phyloP scores from a whole-genome alignment of 2,329 filamentous ascomycete species.

The Clarireedia homoeocarpa region DNA sequence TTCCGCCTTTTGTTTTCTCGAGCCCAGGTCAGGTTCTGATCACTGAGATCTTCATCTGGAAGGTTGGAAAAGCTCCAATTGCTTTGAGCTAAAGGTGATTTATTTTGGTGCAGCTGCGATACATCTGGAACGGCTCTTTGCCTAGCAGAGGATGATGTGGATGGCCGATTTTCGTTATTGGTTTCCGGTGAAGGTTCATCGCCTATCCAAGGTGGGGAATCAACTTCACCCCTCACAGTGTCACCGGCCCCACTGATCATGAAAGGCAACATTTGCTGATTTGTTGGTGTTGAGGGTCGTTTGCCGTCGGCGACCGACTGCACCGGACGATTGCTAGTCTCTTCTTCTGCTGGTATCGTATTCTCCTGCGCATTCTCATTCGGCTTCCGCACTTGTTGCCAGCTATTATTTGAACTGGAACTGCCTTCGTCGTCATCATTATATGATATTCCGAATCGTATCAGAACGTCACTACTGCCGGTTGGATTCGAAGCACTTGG shows the following conservation, averaged over 20 bases:
- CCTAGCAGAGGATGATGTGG: slow-evolving; percentile 21
- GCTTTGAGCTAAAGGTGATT: slow-evolving; percentile 50
- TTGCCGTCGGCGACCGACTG: neutral
- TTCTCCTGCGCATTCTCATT: neutral
- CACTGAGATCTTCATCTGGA: slow-evolving; percentile 16
- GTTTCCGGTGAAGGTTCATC: neutral
- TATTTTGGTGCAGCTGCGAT: slow-evolving; percentile 35
- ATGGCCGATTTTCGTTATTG: neutral
- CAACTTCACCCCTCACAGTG: neutral
- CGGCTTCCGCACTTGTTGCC: slow-evolving; percentile 17
- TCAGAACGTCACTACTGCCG: neutral
- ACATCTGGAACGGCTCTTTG: slow-evolving; percentile 52
- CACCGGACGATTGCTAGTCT: neutral
- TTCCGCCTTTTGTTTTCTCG: neutral
- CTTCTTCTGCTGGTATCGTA: neutral
- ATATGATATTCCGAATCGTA: neutral
- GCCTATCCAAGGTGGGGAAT: neutral
- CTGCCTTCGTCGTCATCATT: slow-evolving; percentile 11
- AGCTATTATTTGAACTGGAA: slow-evolving; percentile 19
- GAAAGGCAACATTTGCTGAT: too few species aligned
- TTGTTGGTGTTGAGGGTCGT: too few species aligned
- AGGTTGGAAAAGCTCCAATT: slow-evolving; percentile 50
- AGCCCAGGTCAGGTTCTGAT: neutral
- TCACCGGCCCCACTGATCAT: too few species aligned
- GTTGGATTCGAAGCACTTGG: neutral